phyloP scores from a whole-genome alignment of 257 asterid genomes.

The Fraxinus americana region DNA sequence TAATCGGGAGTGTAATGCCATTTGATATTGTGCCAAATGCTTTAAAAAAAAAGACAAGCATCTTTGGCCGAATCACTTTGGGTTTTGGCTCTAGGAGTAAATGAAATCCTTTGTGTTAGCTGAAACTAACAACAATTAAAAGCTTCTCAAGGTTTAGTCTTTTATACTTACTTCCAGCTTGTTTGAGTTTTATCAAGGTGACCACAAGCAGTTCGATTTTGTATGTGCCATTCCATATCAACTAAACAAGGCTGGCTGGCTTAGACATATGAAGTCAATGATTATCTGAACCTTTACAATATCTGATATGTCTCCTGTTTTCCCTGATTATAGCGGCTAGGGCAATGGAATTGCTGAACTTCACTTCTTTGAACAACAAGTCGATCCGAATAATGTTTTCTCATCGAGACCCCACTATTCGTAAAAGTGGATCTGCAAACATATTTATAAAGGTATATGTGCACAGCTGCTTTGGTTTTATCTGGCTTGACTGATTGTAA shows the following conservation, averaged over 20 bases:
- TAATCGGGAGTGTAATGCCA: background rate
- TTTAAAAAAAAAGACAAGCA: no score
- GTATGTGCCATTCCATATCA: background rate
- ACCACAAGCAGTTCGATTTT: no score
- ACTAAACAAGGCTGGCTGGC: background rate
- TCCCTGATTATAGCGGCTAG: slow-evolving; percentile 56
- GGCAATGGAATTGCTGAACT: slow-evolving; percentile 74
- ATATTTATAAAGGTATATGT: slow-evolving; percentile 63
- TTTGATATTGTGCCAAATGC: background rate
- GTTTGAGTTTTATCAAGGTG: background rate
- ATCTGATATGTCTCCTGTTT: slow-evolving; percentile 15
- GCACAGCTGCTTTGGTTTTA: background rate
- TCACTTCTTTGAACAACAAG: slow-evolving; percentile 68
- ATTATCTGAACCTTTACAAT: background rate
- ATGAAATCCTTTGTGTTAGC: background rate
- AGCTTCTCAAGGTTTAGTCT: background rate
- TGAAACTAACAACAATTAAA: background rate
- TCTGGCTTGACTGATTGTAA: background rate
- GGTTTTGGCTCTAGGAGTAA: background rate
- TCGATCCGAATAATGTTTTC: slow-evolving; percentile 71
- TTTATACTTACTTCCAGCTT: background rate
- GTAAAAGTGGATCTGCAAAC: slow-evolving; percentile 75
- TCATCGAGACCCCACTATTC: slow-evolving; percentile 72
- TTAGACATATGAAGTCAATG: background rate
- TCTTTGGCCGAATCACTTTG: background rate